Percentiles rank a stretch among this genome's conserved stretches.
These are phyloP conservation scores for Tritrichomonas musculus DNA, from an alignment of 208 protist species.

Conservation along the genomic window DNA sequence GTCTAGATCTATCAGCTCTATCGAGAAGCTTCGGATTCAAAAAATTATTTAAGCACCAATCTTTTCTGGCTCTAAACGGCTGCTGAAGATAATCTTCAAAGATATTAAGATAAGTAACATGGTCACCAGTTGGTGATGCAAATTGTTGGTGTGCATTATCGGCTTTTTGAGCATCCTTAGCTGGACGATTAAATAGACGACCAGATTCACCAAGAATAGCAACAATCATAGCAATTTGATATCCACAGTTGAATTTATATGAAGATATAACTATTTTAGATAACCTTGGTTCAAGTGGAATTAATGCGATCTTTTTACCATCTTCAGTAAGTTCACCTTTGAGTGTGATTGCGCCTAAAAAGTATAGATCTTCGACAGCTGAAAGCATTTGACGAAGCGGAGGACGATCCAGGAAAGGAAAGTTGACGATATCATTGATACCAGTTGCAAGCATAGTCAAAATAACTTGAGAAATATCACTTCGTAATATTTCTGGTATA, in stretches of 20 bases:
- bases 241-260: too few relatives aligned
- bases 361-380: not conserved
- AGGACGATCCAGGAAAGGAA: constrained; percentile 41
- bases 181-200: not conserved
- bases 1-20: not conserved
- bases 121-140: not conserved
- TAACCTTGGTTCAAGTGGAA: not conserved
- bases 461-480: constrained; percentile 51
- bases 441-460: constrained; percentile 68
- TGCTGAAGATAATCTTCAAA: not conserved
- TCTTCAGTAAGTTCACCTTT: not conserved
- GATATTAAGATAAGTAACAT: not conserved
- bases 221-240: not conserved
- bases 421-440: constrained; percentile 66
- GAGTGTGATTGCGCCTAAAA: not conserved
- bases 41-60: not conserved
- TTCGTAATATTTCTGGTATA: constrained; percentile 69
- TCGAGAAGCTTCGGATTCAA: not conserved
- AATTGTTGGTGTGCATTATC: not conserved
- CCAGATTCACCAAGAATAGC: not conserved
- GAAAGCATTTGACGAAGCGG: not conserved
- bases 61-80: too few relatives aligned
- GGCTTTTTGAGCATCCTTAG: not conserved
- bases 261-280: not conserved
- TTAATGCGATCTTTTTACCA: not conserved